These are phyloP conservation scores for Neofusicoccum parvum DNA, from an alignment of 2,329 filamentous ascomycete species.

Conservation along the genomic window DNA sequence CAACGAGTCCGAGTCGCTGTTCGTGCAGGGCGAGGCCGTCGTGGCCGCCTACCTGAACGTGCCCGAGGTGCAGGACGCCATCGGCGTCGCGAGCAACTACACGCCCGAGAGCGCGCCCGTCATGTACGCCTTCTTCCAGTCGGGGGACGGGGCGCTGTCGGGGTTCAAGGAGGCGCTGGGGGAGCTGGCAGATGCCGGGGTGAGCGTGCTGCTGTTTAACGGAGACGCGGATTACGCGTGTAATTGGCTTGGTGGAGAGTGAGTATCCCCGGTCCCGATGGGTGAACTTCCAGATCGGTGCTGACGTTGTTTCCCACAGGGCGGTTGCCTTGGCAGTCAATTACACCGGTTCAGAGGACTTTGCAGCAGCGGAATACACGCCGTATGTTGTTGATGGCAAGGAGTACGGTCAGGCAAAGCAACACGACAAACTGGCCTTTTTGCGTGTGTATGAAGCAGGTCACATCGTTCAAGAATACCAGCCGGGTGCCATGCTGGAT, in stretches of 20 bases:
- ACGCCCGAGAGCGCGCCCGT: conserved; percentile 51
- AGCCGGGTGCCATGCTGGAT: conserved; percentile 3
- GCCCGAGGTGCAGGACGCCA: conserved; percentile 57
- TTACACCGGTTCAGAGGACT: conserved; percentile 40
- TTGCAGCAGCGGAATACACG: conserved; percentile 70
- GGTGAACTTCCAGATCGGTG: not conserved
- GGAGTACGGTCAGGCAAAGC: conserved; percentile 67
- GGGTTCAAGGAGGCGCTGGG: conserved; percentile 53
- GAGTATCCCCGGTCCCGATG: conserved; percentile 49
- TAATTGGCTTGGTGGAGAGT: conserved; percentile 35
- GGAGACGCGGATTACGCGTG: conserved; percentile 43
- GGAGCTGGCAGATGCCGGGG: conserved; percentile 43
- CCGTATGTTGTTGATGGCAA: conserved; percentile 68
- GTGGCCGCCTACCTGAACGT: conserved; percentile 58
- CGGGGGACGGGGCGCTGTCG: conserved; percentile 60
- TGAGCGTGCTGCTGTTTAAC: conserved; percentile 40
- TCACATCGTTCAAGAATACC: conserved; percentile 48
- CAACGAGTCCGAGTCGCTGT: conserved; percentile 54
- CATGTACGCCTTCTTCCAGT: conserved; percentile 56
- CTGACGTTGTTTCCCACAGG: not conserved
- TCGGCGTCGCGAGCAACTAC: conserved; percentile 66
- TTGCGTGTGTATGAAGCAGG: conserved; percentile 56
- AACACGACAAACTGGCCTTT: conserved; percentile 69
- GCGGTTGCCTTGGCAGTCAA: conserved; percentile 48
- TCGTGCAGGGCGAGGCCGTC: conserved; percentile 51